Evolutionary conservation across 2,329 filamentous ascomycete genomes (phyloP).

Genomic region (Pseudogymnoascus sp.): DNA sequence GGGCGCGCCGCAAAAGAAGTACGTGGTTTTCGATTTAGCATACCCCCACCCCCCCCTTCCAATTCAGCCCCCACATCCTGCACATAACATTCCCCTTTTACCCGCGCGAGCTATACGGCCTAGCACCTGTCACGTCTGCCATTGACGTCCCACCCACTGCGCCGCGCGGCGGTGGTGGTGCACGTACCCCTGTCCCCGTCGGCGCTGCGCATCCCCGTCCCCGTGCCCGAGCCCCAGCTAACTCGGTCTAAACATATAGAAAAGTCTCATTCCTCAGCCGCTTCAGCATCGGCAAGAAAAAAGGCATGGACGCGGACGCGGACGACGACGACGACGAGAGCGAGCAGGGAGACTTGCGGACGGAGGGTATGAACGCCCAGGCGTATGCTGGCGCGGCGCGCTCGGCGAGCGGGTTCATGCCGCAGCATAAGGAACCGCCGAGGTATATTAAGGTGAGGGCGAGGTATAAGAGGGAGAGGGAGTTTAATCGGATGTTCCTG

Average conservation of each 20-base stretch:
- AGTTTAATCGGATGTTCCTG: constrained; percentile 82
- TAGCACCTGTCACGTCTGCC: background rate
- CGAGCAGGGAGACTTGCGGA: constrained; percentile 57
- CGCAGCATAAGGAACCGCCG: constrained; percentile 78
- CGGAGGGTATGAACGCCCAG: constrained; percentile 73
- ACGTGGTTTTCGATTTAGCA: constrained; percentile 25
- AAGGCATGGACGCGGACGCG: constrained; percentile 46
- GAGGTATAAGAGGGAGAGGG: constrained; percentile 69
- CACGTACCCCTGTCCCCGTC: constrained; percentile 1
- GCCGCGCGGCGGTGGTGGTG: background rate
- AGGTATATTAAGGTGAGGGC: constrained; percentile 81
- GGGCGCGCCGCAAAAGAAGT: constrained; percentile 44
- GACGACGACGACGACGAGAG: constrained; percentile 56
- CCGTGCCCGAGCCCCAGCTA: constrained; percentile 9
- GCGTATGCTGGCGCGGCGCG: constrained; percentile 59
- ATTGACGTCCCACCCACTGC: background rate
- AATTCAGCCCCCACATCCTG: background rate
- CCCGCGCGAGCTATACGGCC: background rate
- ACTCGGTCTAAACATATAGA: constrained; percentile 49
- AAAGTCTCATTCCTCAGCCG: constrained; percentile 84
- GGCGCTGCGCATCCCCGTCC: constrained; percentile 16
- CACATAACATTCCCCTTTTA: background rate
- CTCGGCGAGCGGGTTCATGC: constrained; percentile 59
- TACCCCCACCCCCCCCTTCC: background rate
- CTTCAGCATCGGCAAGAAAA: constrained; percentile 63